Evolutionary conservation across 768 basidiomycete species (phyloP), one percentile per base, ranked within the genome.

Genomic region (Tephrocybe sp.): DNA sequence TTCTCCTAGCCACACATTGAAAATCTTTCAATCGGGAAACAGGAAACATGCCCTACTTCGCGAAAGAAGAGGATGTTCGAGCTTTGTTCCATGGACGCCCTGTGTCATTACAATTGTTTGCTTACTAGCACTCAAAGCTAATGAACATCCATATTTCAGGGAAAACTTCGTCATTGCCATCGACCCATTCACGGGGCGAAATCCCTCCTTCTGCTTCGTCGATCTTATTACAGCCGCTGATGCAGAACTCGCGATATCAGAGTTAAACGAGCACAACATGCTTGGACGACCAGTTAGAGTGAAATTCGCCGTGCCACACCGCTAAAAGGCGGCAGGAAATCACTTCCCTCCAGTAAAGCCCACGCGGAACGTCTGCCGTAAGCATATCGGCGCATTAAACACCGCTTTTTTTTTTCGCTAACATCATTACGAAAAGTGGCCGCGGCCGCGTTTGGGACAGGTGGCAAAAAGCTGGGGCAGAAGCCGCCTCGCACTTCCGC

Each of bases 161-260:
- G 38, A 48, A 27, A 28, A 31, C 24, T 22, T 48, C 16, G 6
- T 16, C 21, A 48, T 48, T 13, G 39, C 47, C 28, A 40, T 48
- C 31, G 38, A 48, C 16, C 47, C 39, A 18, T 48, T 48, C 39
- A 48, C 40, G n/a, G 40, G 40, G 24, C 24, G 48, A 21, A 43
- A 49, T 15, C 48, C 40, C 25, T 49, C 48, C 18, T 42, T 35
- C 40, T 49, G 48, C 24, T 49, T 42, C 22, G 41, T 36, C 32
- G 40, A 49, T 24, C 40, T 49, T 2, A 22, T 28, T 28, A 42
- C 48, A 9, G n/a, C 41, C 5, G 26, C 2, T 2, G 41, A 43
- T 43, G 41, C 41, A 2, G 25, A 43, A 30, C 41, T 25, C 30
- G 41, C 41, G 4, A 43, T 43, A 2, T 24, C 41, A 16, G 43